Percentiles rank a stretch among this genome's conserved stretches.
Conservation (phyloP, 148 eudicot species). For the Gaultheria prostrata region DNA sequence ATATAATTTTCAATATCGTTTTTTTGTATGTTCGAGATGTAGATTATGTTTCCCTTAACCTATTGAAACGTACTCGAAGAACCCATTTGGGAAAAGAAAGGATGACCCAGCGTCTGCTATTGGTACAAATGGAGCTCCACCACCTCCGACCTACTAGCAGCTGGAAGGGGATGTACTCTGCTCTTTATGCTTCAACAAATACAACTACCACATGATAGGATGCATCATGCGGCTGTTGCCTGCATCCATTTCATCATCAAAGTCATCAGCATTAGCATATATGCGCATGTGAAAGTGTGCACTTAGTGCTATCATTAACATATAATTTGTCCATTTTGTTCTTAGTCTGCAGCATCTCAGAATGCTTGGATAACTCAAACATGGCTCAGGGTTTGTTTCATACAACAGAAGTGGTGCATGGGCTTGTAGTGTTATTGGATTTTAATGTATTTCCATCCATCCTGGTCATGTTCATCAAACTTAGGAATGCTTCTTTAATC, state of each 20-base stretch:
- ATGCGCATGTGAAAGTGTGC: slow-evolving; percentile 51
- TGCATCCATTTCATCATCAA: slow-evolving; percentile 52
- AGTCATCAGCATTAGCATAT: slow-evolving; percentile 69
- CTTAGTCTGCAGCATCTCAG: slow-evolving; percentile 29
- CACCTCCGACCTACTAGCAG: slow-evolving; percentile 71
- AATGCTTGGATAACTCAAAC: slow-evolving; percentile 26
- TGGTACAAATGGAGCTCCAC: slow-evolving; percentile 57
- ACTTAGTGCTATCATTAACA: slow-evolving; percentile 46
- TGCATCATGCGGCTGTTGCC: slow-evolving; percentile 91
- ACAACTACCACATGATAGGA: slow-evolving; percentile 66
- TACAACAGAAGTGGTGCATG: slow-evolving; percentile 40
- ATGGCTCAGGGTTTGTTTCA: slow-evolving; percentile 18
- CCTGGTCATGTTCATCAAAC: background rate
- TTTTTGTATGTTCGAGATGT: background rate
- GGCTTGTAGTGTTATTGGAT: slow-evolving; percentile 26
- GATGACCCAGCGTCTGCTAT: slow-evolving; percentile 48
- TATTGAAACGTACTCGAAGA: slow-evolving; percentile 74
- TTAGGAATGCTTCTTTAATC: slow-evolving; percentile 12
- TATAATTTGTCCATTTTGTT: slow-evolving; percentile 44
- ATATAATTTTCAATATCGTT: background rate
- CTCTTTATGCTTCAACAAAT: slow-evolving; percentile 57
- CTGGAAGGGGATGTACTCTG: slow-evolving; percentile 89
- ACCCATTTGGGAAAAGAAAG: slow-evolving; percentile 92
- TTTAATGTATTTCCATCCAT: slow-evolving; percentile 18
- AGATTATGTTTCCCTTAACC: slow-evolving; percentile 45